phyloP scores from a whole-genome alignment of 2,329 filamentous ascomycete species.

The Ophiostoma novo-ulmi region DNA sequence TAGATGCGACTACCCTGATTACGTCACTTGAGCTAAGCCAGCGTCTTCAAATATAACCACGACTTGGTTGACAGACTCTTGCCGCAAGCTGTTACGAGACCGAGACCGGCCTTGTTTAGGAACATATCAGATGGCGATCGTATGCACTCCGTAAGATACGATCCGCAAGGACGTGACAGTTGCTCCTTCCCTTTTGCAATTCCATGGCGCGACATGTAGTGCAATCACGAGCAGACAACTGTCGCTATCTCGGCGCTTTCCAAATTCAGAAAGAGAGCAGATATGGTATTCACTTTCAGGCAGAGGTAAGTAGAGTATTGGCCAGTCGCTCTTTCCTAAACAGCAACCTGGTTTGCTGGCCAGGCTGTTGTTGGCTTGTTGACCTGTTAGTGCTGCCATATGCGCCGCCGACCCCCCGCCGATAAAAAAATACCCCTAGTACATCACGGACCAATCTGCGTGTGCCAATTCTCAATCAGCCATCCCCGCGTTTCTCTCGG shows the following conservation, averaged over 20 bases:
- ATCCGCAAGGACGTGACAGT: neutral
- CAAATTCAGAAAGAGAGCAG: neutral
- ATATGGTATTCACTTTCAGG: neutral
- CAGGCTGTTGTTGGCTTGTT: neutral
- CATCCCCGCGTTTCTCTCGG: slow-evolving; percentile 27
- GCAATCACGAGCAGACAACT: neutral
- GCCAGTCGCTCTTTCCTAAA: neutral
- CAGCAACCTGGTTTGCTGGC: neutral
- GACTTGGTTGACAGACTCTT: neutral
- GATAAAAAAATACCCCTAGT: neutral
- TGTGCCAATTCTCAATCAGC: slow-evolving; percentile 25
- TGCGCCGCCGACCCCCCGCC: slow-evolving; percentile 10
- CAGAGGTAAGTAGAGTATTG: neutral
- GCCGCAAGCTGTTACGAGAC: neutral
- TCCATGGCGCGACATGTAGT: neutral
- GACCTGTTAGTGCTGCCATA: neutral
- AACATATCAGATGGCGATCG: neutral
- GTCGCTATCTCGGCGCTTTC: neutral
- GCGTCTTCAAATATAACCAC: neutral
- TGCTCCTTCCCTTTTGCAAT: neutral
- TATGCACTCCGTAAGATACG: neutral
- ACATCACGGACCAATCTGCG: slow-evolving; percentile 22
- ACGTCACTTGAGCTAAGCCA: slow-evolving; percentile 13
- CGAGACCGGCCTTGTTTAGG: neutral
- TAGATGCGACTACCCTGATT: neutral